Percentiles rank a stretch among this genome's conserved stretches.
These are phyloP conservation scores for Clonostachys rhizophaga DNA, from an alignment of 2,329 filamentous ascomycete species.

Conservation along the genomic window DNA sequence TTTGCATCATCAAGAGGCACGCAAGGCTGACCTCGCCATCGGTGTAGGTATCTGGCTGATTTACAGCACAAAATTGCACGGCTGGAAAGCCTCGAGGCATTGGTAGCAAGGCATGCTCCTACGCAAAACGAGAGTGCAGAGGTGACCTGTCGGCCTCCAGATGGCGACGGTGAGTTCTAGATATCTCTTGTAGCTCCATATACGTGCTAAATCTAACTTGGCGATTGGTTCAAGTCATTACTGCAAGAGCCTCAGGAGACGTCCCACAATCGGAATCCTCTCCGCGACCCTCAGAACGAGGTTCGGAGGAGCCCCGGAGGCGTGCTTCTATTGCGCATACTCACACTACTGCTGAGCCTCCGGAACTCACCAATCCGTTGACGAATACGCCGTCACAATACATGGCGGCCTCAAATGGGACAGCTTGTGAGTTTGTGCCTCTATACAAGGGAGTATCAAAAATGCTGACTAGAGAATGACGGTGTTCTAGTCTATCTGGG, in stretches of 20 bases:
- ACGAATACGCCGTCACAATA: constrained; percentile 32
- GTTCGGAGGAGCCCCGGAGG: too few species aligned
- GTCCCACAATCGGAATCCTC: too few species aligned
- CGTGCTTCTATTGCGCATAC: constrained; percentile 2
- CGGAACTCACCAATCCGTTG: constrained; percentile 31
- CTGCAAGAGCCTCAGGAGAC: too few species aligned
- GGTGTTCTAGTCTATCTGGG: constrained; percentile 39
- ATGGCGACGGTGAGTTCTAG: too few species aligned
- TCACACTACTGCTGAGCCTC: constrained; percentile 10
- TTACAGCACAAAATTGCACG: constrained; percentile 8
- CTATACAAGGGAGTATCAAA: too few species aligned
- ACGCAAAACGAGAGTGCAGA: not conserved
- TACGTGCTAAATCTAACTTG: too few species aligned
- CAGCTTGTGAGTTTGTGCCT: constrained; percentile 27
- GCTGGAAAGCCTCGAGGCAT: constrained; percentile 6
- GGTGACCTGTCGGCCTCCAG: too few species aligned
- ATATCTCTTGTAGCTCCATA: too few species aligned
- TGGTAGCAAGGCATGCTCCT: not conserved
- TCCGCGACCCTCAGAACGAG: too few species aligned
- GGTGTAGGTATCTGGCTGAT: not conserved
- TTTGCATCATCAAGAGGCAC: constrained; percentile 20
- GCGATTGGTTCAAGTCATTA: too few species aligned
- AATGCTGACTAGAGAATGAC: too few species aligned
- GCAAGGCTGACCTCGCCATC: constrained; percentile 17
- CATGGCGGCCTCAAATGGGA: constrained; percentile 30